Conservation (phyloP, 768 basidiomycete genomes). For the Russula foetens region DNA sequence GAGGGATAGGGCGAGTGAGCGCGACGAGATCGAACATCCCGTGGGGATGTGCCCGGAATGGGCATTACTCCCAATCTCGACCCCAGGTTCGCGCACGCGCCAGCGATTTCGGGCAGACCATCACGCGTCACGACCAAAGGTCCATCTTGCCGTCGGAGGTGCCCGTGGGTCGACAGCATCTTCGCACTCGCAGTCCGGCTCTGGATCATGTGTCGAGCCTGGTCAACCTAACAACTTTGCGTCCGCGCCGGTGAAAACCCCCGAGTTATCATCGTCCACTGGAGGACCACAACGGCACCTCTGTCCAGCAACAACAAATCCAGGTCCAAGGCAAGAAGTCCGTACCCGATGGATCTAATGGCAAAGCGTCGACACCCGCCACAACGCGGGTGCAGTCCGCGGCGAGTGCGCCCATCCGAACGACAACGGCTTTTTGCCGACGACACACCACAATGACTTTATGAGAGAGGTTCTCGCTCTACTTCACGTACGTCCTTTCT, state of each 20-base stretch:
- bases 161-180: too few species aligned
- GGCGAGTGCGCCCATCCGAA: slow-evolving; percentile 14
- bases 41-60: slow-evolving; percentile 42
- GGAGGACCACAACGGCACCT: not conserved
- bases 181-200: too few species aligned
- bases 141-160: too few species aligned
- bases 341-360: slow-evolving; percentile 1
- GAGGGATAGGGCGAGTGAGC: slow-evolving; percentile 30
- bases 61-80: not conserved
- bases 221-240: not conserved
- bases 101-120: not conserved
- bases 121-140: not conserved
- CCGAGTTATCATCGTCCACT: not conserved
- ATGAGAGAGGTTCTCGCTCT: slow-evolving; percentile 67
- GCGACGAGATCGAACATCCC: slow-evolving; percentile 45
- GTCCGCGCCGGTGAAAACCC: not conserved
- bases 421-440: slow-evolving; percentile 1
- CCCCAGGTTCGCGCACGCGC: not conserved
- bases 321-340: slow-evolving; percentile 6
- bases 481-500: slow-evolving; percentile 23
- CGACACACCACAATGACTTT: slow-evolving; percentile 31
- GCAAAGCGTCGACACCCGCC: not conserved
- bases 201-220: too few species aligned
- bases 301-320: not conserved
- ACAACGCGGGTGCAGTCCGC: not conserved